phyloP scores from a whole-genome alignment of 2,329 filamentous ascomycete species.

The Graphium sp. region DNA sequence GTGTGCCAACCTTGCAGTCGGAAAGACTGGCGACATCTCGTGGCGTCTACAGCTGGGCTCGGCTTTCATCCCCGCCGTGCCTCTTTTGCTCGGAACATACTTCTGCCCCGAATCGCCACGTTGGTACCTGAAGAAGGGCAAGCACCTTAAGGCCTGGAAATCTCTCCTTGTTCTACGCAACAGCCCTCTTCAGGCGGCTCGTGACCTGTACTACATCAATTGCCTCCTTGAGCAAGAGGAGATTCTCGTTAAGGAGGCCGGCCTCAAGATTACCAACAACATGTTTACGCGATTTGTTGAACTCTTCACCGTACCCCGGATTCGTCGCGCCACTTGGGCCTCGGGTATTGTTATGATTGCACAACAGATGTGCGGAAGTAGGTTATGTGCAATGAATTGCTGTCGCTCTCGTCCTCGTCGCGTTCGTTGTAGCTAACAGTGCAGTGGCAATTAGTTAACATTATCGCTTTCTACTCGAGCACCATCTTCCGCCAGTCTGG shows the following conservation, averaged over 20 bases:
- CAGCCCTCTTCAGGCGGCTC: conserved; percentile 39
- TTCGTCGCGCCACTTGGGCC: conserved; percentile 46
- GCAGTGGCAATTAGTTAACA: conserved; percentile 26
- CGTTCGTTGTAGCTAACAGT: background rate
- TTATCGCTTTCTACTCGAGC: conserved; percentile 30
- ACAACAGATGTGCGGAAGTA: conserved; percentile 42
- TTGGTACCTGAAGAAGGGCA: conserved; percentile 48
- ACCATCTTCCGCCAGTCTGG: conserved; percentile 26
- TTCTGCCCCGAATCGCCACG: conserved; percentile 49
- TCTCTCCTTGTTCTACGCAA: conserved; percentile 41
- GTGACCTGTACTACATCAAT: conserved; percentile 45
- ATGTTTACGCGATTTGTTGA: conserved; percentile 32
- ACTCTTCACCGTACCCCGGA: conserved; percentile 38
- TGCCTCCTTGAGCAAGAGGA: conserved; percentile 15
- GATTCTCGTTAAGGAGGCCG: conserved; percentile 10
- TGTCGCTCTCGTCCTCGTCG: background rate
- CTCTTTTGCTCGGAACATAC: conserved; percentile 37
- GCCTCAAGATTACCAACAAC: conserved; percentile 22
- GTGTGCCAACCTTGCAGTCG: conserved; percentile 47
- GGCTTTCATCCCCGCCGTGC: conserved; percentile 47
- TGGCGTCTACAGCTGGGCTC: conserved; percentile 42
- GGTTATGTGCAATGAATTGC: conserved; percentile 4
- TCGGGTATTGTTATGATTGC: conserved; percentile 52
- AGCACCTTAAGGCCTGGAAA: conserved; percentile 33
- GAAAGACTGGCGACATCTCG: conserved; percentile 34